phyloP scores from a whole-genome alignment of 768 basidiomycete species.

The Panaeolus papilionaceus region DNA sequence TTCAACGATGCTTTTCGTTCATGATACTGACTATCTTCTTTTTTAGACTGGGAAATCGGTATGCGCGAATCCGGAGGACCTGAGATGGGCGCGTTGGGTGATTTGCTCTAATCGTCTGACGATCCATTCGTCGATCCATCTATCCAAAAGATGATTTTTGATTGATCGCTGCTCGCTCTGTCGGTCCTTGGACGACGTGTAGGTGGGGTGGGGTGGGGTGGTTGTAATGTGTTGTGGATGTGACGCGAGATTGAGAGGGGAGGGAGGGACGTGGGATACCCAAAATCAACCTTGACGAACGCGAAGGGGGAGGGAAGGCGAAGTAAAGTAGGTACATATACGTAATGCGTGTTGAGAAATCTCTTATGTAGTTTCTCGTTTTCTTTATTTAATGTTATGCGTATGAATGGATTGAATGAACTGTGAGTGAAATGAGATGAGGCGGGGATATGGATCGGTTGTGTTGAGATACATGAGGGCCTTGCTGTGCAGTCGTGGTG shows the following conservation, averaged over 20 bases:
- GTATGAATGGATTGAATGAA: not conserved
- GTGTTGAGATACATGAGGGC: no score
- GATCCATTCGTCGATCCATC: no score
- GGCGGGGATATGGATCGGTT: no score
- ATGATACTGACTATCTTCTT: conserved; percentile 19
- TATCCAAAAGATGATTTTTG: no score
- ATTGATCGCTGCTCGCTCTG: no score
- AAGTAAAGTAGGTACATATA: not conserved
- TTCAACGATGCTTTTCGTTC: no score
- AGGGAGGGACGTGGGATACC: not conserved
- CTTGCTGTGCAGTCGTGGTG: no score
- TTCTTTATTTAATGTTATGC: conserved; percentile 4
- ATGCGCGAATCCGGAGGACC: conserved; percentile 87
- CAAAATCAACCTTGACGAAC: not conserved
- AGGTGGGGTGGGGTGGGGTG: not conserved
- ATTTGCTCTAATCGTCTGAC: conserved; percentile 57
- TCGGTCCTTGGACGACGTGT: no score
- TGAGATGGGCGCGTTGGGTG: conserved; percentile 82
- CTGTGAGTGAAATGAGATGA: not conserved
- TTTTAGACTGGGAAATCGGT: conserved; percentile 92
- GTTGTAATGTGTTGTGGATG: not conserved
- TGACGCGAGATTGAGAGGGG: no score
- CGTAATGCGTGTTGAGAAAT: not conserved
- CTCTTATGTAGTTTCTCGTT: not conserved
- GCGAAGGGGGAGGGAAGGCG: no score